A percentile compares a stretch with the other conserved stretches of the same genome.
Evolutionary conservation across 352 stramenopile genomes (phyloP).

Genomic region (Elongisporangium anandrum): DNA sequence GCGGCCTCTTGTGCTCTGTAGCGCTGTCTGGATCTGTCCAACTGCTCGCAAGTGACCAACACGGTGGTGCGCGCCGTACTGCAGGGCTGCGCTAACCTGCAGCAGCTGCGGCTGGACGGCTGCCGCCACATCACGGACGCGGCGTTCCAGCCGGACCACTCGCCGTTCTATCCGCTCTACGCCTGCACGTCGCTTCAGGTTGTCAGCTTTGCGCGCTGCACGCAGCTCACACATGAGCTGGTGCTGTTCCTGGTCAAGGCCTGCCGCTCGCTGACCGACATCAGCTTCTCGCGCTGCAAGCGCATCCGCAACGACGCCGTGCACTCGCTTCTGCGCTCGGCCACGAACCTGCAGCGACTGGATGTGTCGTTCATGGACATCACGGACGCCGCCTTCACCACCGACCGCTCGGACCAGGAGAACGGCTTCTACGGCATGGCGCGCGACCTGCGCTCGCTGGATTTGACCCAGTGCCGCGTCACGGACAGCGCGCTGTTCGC

Average conservation of each 20-base stretch:
- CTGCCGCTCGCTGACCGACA: slow-evolving; percentile 65
- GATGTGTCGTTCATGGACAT: slow-evolving; percentile 86
- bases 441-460: slow-evolving; percentile 39
- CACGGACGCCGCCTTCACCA: slow-evolving; percentile 60
- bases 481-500: slow-evolving; percentile 66
- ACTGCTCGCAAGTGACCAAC: slow-evolving; percentile 86
- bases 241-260: slow-evolving; percentile 77
- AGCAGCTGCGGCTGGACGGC: slow-evolving; percentile 79
- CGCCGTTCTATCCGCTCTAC: slow-evolving; percentile 57
- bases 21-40: slow-evolving; percentile 79
- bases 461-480: slow-evolving; percentile 72
- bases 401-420: slow-evolving; percentile 29
- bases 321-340: slow-evolving; percentile 52
- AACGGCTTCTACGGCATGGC: slow-evolving; percentile 47
- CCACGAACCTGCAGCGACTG: slow-evolving; percentile 53
- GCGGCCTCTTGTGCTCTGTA: slow-evolving; percentile 10
- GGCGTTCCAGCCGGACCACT: slow-evolving; percentile 81
- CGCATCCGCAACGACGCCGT: slow-evolving; percentile 77
- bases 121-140: slow-evolving; percentile 86
- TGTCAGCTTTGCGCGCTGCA: slow-evolving; percentile 78
- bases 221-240: slow-evolving; percentile 73
- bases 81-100: slow-evolving; percentile 68
- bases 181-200: slow-evolving; percentile 74
- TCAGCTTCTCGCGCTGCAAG: slow-evolving; percentile 85
- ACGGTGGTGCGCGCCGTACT: slow-evolving; percentile 76